Evolutionary conservation across 257 asterid genomes (phyloP).

Genomic region (Asclepias syriaca): DNA sequence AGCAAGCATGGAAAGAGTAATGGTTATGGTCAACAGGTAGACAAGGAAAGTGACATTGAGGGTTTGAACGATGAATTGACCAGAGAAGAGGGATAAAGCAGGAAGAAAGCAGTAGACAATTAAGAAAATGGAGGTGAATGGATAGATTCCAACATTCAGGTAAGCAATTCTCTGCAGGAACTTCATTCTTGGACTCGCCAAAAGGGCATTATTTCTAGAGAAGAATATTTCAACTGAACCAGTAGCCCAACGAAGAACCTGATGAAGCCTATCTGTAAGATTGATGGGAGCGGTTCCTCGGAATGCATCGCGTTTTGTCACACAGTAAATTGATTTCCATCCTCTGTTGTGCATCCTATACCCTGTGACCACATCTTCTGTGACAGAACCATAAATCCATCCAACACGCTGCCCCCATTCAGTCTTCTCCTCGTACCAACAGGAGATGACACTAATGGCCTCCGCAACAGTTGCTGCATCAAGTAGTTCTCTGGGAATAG

Average conservation of each 20-base stretch:
- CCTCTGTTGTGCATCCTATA: conserved; percentile 75
- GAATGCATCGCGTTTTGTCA: conserved; percentile 67
- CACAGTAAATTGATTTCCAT: conserved; percentile 65
- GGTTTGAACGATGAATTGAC: conserved; percentile 65
- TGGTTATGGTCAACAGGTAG: conserved; percentile 49
- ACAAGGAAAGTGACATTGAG: conserved; percentile 57
- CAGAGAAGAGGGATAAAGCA: conserved; percentile 62
- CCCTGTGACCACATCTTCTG: conserved; percentile 72
- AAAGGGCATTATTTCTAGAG: conserved; percentile 59
- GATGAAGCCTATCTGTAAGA: conserved; percentile 69
- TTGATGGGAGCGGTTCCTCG: conserved; percentile 78
- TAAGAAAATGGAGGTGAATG: conserved; percentile 58
- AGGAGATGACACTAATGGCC: conserved; percentile 66
- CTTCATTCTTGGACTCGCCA: conserved; percentile 58
- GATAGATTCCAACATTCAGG: conserved; percentile 65
- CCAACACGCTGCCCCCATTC: conserved; percentile 78
- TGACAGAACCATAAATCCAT: conserved; percentile 73
- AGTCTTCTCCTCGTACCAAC: conserved; percentile 74
- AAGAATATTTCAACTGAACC: conserved; percentile 78
- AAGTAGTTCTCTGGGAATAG: conserved; percentile 56
- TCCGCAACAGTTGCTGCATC: conserved; percentile 71
- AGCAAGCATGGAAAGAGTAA: conserved; percentile 57
- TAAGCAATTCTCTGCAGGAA: conserved; percentile 57
- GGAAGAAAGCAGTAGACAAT: conserved; percentile 68
- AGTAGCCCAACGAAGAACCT: conserved; percentile 79